Evolutionary conservation across 805 yeast genomes (phyloP).

Genomic region (Kodamaea leandrae): DNA sequence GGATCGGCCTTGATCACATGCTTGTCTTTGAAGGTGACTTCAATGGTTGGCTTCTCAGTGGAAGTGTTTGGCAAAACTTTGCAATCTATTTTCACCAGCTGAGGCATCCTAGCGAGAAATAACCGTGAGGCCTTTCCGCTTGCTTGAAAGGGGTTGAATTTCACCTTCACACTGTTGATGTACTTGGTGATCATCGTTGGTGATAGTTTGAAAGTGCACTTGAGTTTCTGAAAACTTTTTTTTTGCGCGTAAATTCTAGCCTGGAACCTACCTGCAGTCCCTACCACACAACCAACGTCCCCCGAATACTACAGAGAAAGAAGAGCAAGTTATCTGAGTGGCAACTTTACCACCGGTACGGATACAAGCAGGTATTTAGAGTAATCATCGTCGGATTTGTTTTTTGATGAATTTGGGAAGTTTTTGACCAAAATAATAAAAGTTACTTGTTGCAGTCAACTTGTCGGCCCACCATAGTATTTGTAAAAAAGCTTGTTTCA

Average conservation of each 20-base stretch:
- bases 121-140: constrained; percentile 72
- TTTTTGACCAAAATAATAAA: too few relatives aligned
- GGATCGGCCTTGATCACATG: constrained; percentile 69
- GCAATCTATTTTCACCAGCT: constrained; percentile 63
- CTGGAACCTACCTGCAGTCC: not conserved
- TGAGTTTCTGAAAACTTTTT: constrained; percentile 5
- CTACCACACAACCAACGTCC: not conserved
- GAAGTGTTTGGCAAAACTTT: constrained; percentile 53
- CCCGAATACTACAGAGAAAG: too few relatives aligned
- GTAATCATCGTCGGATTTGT: too few relatives aligned
- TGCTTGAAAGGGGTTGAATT: constrained; percentile 71
- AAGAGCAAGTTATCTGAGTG: too few relatives aligned
- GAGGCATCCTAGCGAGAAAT: constrained; percentile 78
- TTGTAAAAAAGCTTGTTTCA: too few relatives aligned
- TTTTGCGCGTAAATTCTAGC: constrained; percentile 5
- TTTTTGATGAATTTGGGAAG: too few relatives aligned
- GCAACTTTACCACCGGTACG: too few relatives aligned
- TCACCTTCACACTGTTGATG: constrained; percentile 72
- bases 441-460: too few relatives aligned
- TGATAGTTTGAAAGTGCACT: not conserved
- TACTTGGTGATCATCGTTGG: constrained; percentile 80
- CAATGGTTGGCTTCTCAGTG: constrained; percentile 54
- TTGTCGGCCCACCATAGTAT: too few relatives aligned
- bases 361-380: too few relatives aligned
- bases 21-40: constrained; percentile 81